Evolutionary conservation across 371 early-diverging fungal species (phyloP), one percentile per base, ranked within the genome.

Genomic region (Mucor circinelloides): DNA sequence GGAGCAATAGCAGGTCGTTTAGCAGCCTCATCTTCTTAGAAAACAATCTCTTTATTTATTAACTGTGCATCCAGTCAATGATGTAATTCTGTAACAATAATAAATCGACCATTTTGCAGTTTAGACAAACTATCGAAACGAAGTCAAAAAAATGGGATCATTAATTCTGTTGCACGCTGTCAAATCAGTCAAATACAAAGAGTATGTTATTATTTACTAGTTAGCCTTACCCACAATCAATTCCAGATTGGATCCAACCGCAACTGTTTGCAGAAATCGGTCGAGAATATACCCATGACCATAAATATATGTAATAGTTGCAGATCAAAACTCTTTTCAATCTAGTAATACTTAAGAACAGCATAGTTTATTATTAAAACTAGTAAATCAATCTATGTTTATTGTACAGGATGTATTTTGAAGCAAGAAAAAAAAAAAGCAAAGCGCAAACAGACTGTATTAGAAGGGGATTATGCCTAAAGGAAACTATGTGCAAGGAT

Each of bases 1-100:
- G 82, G 82, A 21, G 77, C 79, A 10, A 40, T 69, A 19, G 59
- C 74, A 32, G 81, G 76, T 13, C 61, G 78, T 56, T 12, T 52
- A 23, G 52, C 27, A 52, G 52, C 52, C 6, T 44, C 44, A n/a
- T 44, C 44, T n/a, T 44, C 44, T 13, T 36, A 36, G 13, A 36
- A 8, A 36, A 0, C 13, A 3, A 36, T 36, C 44, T 44, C 44
- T 19, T 44, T 44, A 44, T 19, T 44, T 44, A 44, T 44, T 44
- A 17, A 19, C 8, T 4, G n/a, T 44, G 13, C 15, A 17, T 17
- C n/a, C 19, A 19, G 2, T 19, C 19, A 44, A 44, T 44, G n/a
- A 44, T 19, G 19, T 44, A 44, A 17, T 44, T 19, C 8, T 44
- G 19, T 44, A 19, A n/a, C 44, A 44, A 44, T 44, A 44, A 44